Evolutionary conservation across 805 yeast genomes (phyloP).

Genomic region (Saccharomyces paradoxus): DNA sequence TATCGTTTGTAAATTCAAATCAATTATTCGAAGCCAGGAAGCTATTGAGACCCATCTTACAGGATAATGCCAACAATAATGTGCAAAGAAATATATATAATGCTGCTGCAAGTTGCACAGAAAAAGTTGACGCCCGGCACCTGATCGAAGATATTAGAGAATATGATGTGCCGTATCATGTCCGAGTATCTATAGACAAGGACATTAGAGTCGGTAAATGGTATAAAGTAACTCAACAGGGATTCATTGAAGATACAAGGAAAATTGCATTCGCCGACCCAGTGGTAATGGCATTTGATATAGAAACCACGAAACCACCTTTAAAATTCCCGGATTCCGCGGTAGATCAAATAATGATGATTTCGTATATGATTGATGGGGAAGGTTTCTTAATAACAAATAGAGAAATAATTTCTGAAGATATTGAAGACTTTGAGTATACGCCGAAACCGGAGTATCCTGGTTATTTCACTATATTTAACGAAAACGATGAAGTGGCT

Average conservation of each 20-base stretch:
- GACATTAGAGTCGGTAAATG: slow-evolving; percentile 89
- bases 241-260: slow-evolving; percentile 48
- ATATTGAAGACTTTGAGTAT: slow-evolving; percentile 93
- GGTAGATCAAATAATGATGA: slow-evolving; percentile 95
- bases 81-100: slow-evolving; percentile 59
- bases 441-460: slow-evolving; percentile 96
- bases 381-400: slow-evolving; percentile 91
- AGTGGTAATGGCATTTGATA: slow-evolving; percentile 91
- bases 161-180: slow-evolving; percentile 94
- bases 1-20: slow-evolving; percentile 64
- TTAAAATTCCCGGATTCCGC: slow-evolving; percentile 89
- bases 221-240: slow-evolving; percentile 71
- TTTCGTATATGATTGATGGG: slow-evolving; percentile 98
- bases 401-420: slow-evolving; percentile 87
- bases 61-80: slow-evolving; percentile 52
- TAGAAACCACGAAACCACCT: slow-evolving; percentile 95
- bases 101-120: slow-evolving; percentile 7
- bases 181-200: slow-evolving; percentile 87
- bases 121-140: slow-evolving; percentile 41
- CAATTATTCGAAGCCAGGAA: slow-evolving; percentile 74
- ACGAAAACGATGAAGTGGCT: slow-evolving; percentile 78
- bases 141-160: slow-evolving; percentile 75
- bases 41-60: slow-evolving; percentile 57
- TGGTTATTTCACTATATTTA: slow-evolving; percentile 82
- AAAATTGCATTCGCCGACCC: slow-evolving; percentile 95